Base-by-base conservation (phyloP, 2,329 filamentous ascomycete species). In the Hypoxylon rubiginosum region DNA sequence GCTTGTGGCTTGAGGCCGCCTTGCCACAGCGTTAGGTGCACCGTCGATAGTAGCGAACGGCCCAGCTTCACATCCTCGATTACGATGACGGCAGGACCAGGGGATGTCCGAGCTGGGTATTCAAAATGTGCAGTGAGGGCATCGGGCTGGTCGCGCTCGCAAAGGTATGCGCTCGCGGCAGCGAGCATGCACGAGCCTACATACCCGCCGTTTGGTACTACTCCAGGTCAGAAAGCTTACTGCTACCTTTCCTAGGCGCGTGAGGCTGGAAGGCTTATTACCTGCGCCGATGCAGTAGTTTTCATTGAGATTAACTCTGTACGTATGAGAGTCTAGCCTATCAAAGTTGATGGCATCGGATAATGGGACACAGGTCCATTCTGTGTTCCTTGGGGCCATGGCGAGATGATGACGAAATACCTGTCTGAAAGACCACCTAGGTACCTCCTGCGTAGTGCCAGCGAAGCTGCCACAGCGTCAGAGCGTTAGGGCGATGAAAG, bases 221-320 rank as follows among this genome's bases (percentile, higher is more conserved):
- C 34, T 36, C 1, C 1, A 15, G 3, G 19, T 13, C 21, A 21
- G 41, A 45, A 15, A 15, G 30, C 13, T 0, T 30, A 8, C 32
- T 13, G 34, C 19, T 51, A 28, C n/a, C n/a, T 36, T 6, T 36
- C 11, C 34, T 36, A 15, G 34, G 4, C 10, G 30, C 30, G 10
- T 34, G 30, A 34, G 10, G 8, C 10, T 39, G 45, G n/a, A 19
- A 43, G 4, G 6, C 39, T 17, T 19, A 54, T 48, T 62, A 75
- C 75, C 74, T 49, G 71, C 57, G 17, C 74, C 71, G 19, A 76
- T 67, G 57, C 73, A 72, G 39, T 58, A 76, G 46, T 41, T 36
- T 1, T 43, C 32, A 34, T 70, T 39, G 15, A 77, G 71, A 19
- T 70, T 61, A 32, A 69, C 69, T 19, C 50, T 58, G 66, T 75